These are phyloP conservation scores for Venturia asperata DNA, from an alignment of 2,329 filamentous ascomycete species.

Conservation along the genomic window DNA sequence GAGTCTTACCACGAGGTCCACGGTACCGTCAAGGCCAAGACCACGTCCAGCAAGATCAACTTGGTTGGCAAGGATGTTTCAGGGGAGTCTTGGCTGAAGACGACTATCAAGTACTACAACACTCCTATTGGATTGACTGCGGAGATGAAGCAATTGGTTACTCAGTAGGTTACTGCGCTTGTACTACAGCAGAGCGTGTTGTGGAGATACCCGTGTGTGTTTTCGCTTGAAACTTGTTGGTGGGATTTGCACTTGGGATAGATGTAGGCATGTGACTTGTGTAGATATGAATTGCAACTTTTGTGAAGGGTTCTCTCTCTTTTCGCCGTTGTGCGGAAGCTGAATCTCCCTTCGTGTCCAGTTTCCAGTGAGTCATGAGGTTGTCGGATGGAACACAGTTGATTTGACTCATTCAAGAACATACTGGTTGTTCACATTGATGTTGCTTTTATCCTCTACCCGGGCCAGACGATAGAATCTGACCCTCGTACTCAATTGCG, in stretches of 20 bases:
- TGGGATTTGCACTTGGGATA: background rate
- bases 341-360: no score
- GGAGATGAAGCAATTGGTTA: constrained; percentile 14
- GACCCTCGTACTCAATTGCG: no score
- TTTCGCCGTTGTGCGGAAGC: no score
- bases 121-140: constrained; percentile 15
- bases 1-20: constrained; percentile 15
- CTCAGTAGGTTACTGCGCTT: background rate
- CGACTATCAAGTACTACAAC: constrained; percentile 19
- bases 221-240: background rate
- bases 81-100: constrained; percentile 18
- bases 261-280: background rate
- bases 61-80: constrained; percentile 16
- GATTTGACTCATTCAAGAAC: no score
- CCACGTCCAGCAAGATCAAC: background rate
- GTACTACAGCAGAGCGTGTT: no score
- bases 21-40: constrained; percentile 17
- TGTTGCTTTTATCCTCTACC: no score
- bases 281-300: background rate
- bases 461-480: no score
- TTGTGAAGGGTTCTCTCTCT: background rate
- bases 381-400: no score
- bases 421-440: no score
- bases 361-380: no score
- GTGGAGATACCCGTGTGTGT: constrained; percentile 6